These are phyloP conservation scores for Symbiodinium pilosum DNA, from an alignment of 73 alveolate genomes.

Conservation along the genomic window DNA sequence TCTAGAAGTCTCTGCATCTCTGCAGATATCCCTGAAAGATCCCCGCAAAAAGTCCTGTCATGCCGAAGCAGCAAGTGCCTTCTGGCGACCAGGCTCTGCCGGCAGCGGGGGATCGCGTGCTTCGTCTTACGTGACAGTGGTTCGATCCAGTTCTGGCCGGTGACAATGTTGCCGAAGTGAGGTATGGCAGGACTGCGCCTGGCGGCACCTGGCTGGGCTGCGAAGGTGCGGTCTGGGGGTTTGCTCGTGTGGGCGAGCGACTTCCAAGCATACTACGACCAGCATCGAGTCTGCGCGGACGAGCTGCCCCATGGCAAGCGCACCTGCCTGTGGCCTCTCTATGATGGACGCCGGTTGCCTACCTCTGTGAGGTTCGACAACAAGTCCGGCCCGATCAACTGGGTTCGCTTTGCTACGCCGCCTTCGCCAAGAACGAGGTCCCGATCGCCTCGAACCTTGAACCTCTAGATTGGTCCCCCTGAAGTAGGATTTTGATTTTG, in stretches of 20 bases:
- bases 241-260: not conserved
- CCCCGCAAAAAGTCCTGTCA: too few relatives aligned
- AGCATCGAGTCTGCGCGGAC: not conserved
- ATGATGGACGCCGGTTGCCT: not conserved
- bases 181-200: not conserved
- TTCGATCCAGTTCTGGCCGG: not conserved
- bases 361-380: not conserved
- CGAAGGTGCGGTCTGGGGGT: not conserved
- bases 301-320: not conserved
- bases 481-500: too few relatives aligned
- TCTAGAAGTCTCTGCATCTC: too few relatives aligned
- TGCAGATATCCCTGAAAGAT: too few relatives aligned
- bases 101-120: not conserved
- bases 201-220: not conserved
- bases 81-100: not conserved
- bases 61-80: too few relatives aligned
- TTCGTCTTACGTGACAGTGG: not conserved
- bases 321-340: not conserved
- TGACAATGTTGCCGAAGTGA: not conserved
- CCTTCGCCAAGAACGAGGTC: too few relatives aligned
- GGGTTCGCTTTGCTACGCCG: too few relatives aligned
- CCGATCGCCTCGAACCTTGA: too few relatives aligned
- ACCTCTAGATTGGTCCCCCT: too few relatives aligned
- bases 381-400: too few relatives aligned
- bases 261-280: not conserved